Evolutionary conservation across 2,329 filamentous ascomycete genomes (phyloP), one percentile per base, ranked within the genome.

Genomic region (Beauveria australis): DNA sequence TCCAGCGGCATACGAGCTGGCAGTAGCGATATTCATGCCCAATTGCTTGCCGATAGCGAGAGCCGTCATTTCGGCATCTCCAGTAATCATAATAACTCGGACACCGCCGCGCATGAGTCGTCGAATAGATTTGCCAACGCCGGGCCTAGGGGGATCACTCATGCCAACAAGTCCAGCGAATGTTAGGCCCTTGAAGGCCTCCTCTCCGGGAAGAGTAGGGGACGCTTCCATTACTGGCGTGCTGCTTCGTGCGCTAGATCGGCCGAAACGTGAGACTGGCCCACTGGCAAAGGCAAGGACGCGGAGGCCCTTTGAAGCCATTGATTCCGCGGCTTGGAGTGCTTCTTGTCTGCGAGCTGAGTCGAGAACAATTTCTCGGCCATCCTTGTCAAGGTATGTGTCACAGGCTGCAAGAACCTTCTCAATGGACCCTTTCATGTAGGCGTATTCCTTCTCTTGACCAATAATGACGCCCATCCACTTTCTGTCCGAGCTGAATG

Each of bases 81-180:
- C 94, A 10, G 94, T 99, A 66, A 99, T 97, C 94, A 99, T 99
- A 67, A 99, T 95, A 53, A 99, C 91, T 73, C 92, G 94, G 64
- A 99, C 94, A 44, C 93, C 93, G 59, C 94, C 94, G 53, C 91
- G 86, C 88, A 97, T 93, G 60, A 99, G 78, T 63, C 89, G 88
- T 66, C 91, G 84, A 66, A 99, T 97, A 6, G 93, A 92, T 64
- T 88, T 87, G 66, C 91, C 89, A 9, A 99, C 94, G 48, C 92
- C 92, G 65, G 92, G 91, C 54, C 94, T 83, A 3, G 94, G 94
- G 5, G 94, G 94, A 71, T 99, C 94, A 66, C 91, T 96, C 93
- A 99, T 99, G 53, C 94, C 94, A 30, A 97, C 91, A 30, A 97
- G 75, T 5, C 94, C 94, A 40, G 92, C 89, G 77, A 99, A 97